These are phyloP conservation scores for Psilocybe cubensis DNA, from an alignment of 768 basidiomycete genomes.

Conservation along the genomic window DNA sequence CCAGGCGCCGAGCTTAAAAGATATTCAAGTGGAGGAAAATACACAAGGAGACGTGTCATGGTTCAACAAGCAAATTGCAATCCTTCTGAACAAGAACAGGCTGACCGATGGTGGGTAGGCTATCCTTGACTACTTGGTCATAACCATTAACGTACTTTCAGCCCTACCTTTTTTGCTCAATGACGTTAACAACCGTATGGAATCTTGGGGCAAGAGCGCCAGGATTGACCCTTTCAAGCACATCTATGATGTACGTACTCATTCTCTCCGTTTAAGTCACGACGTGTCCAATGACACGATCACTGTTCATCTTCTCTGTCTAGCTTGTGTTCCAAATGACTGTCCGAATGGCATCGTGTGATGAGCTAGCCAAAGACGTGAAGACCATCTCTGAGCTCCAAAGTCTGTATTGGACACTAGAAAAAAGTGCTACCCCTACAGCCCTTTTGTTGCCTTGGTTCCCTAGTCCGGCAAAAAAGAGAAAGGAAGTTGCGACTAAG, in stretches of 20 bases:
- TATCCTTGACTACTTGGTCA: not conserved
- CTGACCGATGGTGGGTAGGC: slow-evolving; percentile 18
- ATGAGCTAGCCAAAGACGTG: slow-evolving; percentile 33
- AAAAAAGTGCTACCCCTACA: slow-evolving; percentile 38
- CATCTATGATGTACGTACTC: slow-evolving; percentile 31
- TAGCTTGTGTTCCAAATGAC: slow-evolving; percentile 43
- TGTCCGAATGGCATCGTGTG: slow-evolving; percentile 37
- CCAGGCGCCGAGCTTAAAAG: slow-evolving; percentile 24
- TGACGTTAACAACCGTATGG: slow-evolving; percentile 30
- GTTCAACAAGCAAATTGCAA: slow-evolving; percentile 26
- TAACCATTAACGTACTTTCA: not conserved
- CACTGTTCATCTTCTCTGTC: not conserved
- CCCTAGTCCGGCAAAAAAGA: slow-evolving; percentile 33
- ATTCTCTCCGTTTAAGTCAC: not conserved
- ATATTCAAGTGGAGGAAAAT: slow-evolving; percentile 23
- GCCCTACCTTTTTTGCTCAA: slow-evolving; percentile 32
- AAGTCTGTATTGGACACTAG: slow-evolving; percentile 31
- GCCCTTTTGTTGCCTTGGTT: slow-evolving; percentile 39
- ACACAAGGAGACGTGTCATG: slow-evolving; percentile 18
- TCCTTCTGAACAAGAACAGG: slow-evolving; percentile 22
- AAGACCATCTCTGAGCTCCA: slow-evolving; percentile 25
- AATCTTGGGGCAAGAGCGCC: slow-evolving; percentile 31
- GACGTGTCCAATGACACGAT: too few species aligned
- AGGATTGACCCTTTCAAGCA: slow-evolving; percentile 34
- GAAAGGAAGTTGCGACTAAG: slow-evolving; percentile 32